Percentiles rank a stretch among this genome's conserved stretches.
These are phyloP conservation scores for Rauvolfia tetraphylla DNA, from an alignment of 257 asterid genomes.

Conservation along the genomic window DNA sequence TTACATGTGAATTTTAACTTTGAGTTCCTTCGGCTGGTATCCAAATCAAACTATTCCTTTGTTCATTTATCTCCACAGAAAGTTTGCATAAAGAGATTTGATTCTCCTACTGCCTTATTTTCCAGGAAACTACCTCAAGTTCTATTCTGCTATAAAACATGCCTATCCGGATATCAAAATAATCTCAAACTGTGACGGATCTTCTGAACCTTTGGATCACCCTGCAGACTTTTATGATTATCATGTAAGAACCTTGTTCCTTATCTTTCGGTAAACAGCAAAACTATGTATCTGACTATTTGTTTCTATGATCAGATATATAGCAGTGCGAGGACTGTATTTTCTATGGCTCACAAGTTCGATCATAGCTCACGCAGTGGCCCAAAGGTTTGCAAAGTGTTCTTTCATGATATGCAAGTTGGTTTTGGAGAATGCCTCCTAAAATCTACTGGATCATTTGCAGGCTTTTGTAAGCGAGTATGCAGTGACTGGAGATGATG, in stretches of 20 bases:
- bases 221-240: constrained; percentile 89
- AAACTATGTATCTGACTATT: not conserved
- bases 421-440: constrained; percentile 9
- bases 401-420: constrained; percentile 11
- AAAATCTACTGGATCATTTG: constrained; percentile 2
- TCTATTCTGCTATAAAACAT: constrained; percentile 57
- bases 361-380: constrained; percentile 61
- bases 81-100: not conserved
- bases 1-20: not conserved
- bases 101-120: constrained; percentile 17
- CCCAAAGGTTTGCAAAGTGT: constrained; percentile 65
- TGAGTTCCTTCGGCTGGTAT: not conserved
- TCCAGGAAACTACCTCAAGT: constrained; percentile 90
- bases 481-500: constrained; percentile 83
- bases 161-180: constrained; percentile 74
- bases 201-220: constrained; percentile 66
- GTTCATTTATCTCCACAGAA: not conserved
- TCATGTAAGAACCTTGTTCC: constrained; percentile 52
- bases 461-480: constrained; percentile 99
- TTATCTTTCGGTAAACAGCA: not conserved
- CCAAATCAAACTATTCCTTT: not conserved
- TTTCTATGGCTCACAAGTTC: constrained; percentile 45
- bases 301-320: constrained; percentile 55
- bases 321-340: constrained; percentile 50
- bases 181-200: constrained; percentile 89